These are phyloP conservation scores for Lichtheimia ramosa DNA, from an alignment of 371 early-diverging fungal genomes.

Conservation along the genomic window DNA sequence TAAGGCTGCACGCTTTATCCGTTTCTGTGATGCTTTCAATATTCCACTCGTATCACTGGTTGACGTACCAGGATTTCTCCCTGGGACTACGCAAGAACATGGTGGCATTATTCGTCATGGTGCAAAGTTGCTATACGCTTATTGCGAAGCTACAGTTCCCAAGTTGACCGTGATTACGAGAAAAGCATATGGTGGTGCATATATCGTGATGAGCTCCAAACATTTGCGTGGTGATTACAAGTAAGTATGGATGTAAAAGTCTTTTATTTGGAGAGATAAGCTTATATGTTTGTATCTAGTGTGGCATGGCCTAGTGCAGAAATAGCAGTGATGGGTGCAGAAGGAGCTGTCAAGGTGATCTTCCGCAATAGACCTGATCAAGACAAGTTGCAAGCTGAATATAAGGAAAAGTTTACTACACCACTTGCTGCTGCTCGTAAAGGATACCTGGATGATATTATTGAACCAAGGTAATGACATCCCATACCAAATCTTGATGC, in stretches of 20 bases:
- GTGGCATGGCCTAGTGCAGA: constrained; percentile 97
- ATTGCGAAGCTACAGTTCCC: constrained; percentile 96
- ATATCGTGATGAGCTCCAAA: constrained; percentile 97
- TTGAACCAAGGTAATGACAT: constrained; percentile 65
- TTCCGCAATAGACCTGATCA: constrained; percentile 78
- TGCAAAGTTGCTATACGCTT: constrained; percentile 95
- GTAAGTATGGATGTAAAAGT: constrained; percentile 23
- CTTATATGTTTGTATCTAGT: constrained; percentile 42
- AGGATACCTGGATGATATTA: constrained; percentile 94
- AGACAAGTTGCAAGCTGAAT: constrained; percentile 80
- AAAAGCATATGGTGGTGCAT: constrained; percentile 98
- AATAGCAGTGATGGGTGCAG: constrained; percentile 98
- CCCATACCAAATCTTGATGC: too few relatives aligned
- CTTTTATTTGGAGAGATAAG: not conserved
- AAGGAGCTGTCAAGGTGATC: constrained; percentile 97
- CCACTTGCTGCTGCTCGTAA: constrained; percentile 95
- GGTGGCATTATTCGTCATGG: constrained; percentile 97
- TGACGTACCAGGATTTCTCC: constrained; percentile 98
- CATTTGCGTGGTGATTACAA: constrained; percentile 91
- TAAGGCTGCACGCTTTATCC: constrained; percentile 95
- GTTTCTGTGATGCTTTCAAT: constrained; percentile 96
- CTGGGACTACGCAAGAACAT: constrained; percentile 95
- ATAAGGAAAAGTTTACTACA: constrained; percentile 91
- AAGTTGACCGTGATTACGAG: constrained; percentile 95
- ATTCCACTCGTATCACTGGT: constrained; percentile 94